phyloP scores from a whole-genome alignment of 2,329 filamentous ascomycete species.

The Geosmithia morbida region DNA sequence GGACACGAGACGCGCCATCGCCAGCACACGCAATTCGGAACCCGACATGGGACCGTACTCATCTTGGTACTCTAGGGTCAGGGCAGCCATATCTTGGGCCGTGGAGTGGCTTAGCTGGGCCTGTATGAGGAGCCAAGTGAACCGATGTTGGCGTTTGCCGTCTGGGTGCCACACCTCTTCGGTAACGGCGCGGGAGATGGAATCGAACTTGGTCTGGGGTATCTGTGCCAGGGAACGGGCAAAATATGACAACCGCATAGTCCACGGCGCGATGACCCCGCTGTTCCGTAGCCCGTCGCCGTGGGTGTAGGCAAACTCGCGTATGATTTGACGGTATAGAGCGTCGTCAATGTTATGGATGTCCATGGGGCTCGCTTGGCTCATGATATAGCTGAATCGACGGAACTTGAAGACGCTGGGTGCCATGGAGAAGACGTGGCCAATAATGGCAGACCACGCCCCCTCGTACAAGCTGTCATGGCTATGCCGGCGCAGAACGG shows the following conservation, averaged over 20 bases:
- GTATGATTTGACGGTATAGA: background rate
- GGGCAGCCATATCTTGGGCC: background rate
- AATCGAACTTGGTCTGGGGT: background rate
- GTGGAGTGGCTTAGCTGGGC: background rate
- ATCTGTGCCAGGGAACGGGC: background rate
- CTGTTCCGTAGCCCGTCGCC: background rate
- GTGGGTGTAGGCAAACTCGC: background rate
- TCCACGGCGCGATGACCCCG: background rate
- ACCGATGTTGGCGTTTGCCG: background rate
- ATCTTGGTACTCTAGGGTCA: background rate
- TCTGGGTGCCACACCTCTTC: background rate
- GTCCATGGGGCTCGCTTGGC: background rate
- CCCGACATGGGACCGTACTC: background rate
- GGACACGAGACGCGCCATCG: background rate
- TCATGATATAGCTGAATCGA: background rate
- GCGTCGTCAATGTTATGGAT: background rate
- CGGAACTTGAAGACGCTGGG: background rate
- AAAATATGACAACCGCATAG: background rate
- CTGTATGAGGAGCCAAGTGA: conserved; percentile 1
- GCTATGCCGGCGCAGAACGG: background rate
- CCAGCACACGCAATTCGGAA: background rate
- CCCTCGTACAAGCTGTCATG: background rate
- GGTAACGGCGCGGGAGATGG: background rate
- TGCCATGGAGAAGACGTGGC: background rate
- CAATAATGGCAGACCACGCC: background rate